Evolutionary conservation across 1,139 yeast species (phyloP).

Genomic region (Arxiozyma slooffiae): DNA sequence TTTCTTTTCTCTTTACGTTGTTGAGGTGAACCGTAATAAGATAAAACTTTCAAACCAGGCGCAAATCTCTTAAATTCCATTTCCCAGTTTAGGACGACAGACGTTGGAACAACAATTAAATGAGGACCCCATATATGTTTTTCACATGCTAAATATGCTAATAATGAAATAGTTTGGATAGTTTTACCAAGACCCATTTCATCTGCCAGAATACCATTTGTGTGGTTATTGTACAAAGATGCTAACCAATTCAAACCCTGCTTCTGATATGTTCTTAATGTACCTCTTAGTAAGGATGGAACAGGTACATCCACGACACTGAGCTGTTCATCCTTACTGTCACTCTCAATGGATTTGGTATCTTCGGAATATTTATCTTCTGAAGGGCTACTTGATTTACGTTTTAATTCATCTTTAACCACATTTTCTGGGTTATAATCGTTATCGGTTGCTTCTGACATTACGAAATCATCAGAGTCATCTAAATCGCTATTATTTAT

Average conservation of each 20-base stretch:
- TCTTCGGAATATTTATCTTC: slow-evolving; percentile 1
- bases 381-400: not conserved
- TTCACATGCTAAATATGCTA: slow-evolving; percentile 85
- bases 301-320: slow-evolving; percentile 67
- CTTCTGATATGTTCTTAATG: slow-evolving; percentile 82
- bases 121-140: slow-evolving; percentile 98
- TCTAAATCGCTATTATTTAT: not conserved
- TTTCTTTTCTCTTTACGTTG: slow-evolving; percentile 91
- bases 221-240: slow-evolving; percentile 79
- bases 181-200: slow-evolving; percentile 99
- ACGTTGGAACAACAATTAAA: slow-evolving; percentile 90
- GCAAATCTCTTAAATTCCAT: slow-evolving; percentile 98
- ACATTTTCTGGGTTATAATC: slow-evolving; percentile 7
- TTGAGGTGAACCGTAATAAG: slow-evolving; percentile 96
- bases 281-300: slow-evolving; percentile 63
- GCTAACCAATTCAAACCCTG: slow-evolving; percentile 98
- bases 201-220: slow-evolving; percentile 85
- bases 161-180: slow-evolving; percentile 83
- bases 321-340: slow-evolving; percentile 32
- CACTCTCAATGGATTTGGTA: slow-evolving; percentile 11
- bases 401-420: not conserved
- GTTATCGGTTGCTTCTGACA: slow-evolving; percentile 1
- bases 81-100: slow-evolving; percentile 99
- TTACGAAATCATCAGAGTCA: not conserved
- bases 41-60: slow-evolving; percentile 91